Evolutionary conservation across 2,329 filamentous ascomycete genomes (phyloP).

Genomic region (Fusarium keratoplasticum): DNA sequence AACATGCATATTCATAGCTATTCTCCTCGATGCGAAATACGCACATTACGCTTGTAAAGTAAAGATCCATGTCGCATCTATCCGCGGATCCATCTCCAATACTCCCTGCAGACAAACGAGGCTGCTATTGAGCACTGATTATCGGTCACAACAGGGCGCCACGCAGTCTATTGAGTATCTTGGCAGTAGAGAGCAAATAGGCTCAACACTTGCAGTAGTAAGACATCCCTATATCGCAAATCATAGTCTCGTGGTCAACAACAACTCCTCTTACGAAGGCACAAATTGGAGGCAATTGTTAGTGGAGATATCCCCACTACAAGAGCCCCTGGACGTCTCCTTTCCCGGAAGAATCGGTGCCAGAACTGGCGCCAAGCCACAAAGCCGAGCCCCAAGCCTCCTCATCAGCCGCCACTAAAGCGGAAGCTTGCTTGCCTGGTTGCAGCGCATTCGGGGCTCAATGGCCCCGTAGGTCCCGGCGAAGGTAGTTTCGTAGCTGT

Average conservation of each 20-base stretch:
- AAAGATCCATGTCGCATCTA: not conserved
- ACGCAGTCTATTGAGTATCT: not conserved
- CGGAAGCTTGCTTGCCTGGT: not conserved
- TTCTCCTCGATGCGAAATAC: not conserved
- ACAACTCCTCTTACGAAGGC: not conserved
- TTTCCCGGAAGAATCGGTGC: slow-evolving; percentile 16
- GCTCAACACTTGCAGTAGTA: not conserved
- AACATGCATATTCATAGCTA: not conserved
- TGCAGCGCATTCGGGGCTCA: slow-evolving; percentile 6
- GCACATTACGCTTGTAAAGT: not conserved
- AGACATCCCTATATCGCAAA: not conserved
- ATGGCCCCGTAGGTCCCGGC: not conserved
- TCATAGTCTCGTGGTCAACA: not conserved
- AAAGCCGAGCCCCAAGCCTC: slow-evolving; percentile 16
- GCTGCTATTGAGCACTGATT: slow-evolving; percentile 19
- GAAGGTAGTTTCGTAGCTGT: not conserved
- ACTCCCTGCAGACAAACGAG: not conserved
- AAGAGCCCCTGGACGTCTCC: not conserved
- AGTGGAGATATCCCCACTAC: slow-evolving; percentile 8
- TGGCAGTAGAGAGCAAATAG: not conserved
- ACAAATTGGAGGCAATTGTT: slow-evolving; percentile 19
- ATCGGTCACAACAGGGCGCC: slow-evolving; percentile 2
- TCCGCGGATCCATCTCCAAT: not conserved
- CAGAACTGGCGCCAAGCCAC: slow-evolving; percentile 24
- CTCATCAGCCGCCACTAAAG: not conserved